phyloP scores from a whole-genome alignment of 2,329 filamentous ascomycete species.

The Alternaria sp. region DNA sequence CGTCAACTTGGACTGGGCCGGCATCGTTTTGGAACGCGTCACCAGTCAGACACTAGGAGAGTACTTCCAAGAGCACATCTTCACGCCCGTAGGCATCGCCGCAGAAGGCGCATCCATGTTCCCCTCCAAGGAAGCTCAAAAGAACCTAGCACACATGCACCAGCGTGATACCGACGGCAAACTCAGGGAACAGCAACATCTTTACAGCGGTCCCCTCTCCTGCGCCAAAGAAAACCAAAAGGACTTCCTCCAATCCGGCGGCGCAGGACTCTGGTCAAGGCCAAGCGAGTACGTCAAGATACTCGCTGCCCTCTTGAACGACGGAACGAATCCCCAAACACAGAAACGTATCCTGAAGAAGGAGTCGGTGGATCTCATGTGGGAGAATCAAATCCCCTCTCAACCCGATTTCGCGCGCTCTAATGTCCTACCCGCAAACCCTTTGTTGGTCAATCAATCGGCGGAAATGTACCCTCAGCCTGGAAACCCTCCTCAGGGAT shows the following conservation, averaged over 20 bases:
- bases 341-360: constrained; percentile 63
- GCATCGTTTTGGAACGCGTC: constrained; percentile 57
- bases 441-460: constrained; percentile 58
- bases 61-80: constrained; percentile 59
- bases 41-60: constrained; percentile 56
- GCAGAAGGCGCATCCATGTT: constrained; percentile 63
- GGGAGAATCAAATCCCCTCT: constrained; percentile 67
- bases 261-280: constrained; percentile 67
- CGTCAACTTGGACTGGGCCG: constrained; percentile 60
- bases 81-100: constrained; percentile 56
- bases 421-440: constrained; percentile 58
- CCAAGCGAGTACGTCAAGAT: constrained; percentile 69
- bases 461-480: constrained; percentile 61
- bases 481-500: constrained; percentile 67
- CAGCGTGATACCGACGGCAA: constrained; percentile 57
- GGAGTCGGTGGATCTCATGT: constrained; percentile 70
- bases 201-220: constrained; percentile 58
- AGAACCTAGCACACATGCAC: constrained; percentile 66
- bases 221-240: constrained; percentile 56
- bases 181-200: constrained; percentile 58
- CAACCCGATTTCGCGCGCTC: constrained; percentile 61
- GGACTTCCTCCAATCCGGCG: constrained; percentile 65
- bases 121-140: constrained; percentile 63
- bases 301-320: constrained; percentile 69
- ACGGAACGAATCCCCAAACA: constrained; percentile 67